phyloP scores from a whole-genome alignment of 2,329 filamentous ascomycete species.

The Periconia digitata region DNA sequence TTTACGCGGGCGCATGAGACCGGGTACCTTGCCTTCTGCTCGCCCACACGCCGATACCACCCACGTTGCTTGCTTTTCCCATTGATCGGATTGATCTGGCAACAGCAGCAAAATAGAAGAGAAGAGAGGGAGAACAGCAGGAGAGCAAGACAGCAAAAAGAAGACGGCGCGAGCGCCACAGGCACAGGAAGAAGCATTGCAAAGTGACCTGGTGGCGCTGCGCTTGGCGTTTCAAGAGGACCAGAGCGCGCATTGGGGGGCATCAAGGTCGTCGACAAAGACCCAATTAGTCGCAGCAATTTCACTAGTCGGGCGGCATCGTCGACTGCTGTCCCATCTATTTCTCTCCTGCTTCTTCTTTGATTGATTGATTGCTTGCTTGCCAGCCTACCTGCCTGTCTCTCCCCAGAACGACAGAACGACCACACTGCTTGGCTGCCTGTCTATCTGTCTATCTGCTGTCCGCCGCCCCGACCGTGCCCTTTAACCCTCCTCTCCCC shows the following conservation, averaged over 20 bases:
- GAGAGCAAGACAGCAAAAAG: neutral
- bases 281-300: neutral
- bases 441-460: no score
- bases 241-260: neutral
- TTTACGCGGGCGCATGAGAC: no score
- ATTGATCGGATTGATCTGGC: no score
- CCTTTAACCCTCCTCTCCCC: no score
- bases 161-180: neutral
- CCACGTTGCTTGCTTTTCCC: no score
- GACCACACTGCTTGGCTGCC: no score
- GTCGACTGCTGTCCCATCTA: neutral
- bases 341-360: neutral
- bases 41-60: neutral
- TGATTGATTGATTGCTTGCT: no score
- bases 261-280: neutral
- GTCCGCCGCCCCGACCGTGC: no score
- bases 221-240: neutral
- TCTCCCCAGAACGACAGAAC: no score
- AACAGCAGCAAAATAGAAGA: neutral
- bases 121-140: neutral
- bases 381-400: no score
- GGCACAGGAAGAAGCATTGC: no score
- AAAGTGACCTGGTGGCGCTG: neutral
- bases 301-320: neutral
- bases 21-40: constrained; percentile 1